Percentiles rank a stretch among this genome's conserved stretches.
Conservation (phyloP, 495 filamentous ascomycete species). For the Hypomontagnella submonticulosa region DNA sequence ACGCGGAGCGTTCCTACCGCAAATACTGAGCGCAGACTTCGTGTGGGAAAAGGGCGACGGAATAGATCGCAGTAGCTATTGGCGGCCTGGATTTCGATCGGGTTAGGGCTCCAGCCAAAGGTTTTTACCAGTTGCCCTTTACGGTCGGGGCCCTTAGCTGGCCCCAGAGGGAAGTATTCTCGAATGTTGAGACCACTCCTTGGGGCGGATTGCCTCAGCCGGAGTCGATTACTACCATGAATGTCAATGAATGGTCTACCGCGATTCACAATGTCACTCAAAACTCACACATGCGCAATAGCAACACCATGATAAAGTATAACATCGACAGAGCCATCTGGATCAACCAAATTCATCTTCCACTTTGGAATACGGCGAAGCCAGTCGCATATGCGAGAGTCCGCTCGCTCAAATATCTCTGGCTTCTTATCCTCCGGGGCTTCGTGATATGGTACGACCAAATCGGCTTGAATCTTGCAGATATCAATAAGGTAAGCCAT, state of each 20-base stretch:
- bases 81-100: slow-evolving; percentile 66
- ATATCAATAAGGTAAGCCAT: slow-evolving; percentile 68
- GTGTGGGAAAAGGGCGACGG: slow-evolving; percentile 69
- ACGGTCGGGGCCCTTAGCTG: slow-evolving; percentile 49
- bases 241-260: slow-evolving; percentile 53
- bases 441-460: slow-evolving; percentile 59
- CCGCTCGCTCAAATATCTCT: slow-evolving; percentile 62
- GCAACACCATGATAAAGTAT: slow-evolving; percentile 76
- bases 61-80: slow-evolving; percentile 72
- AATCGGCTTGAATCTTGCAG: slow-evolving; percentile 68
- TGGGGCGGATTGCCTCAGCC: slow-evolving; percentile 44
- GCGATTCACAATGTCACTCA: slow-evolving; percentile 56
- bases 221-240: slow-evolving; percentile 33
- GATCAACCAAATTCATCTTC: slow-evolving; percentile 71
- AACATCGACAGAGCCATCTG: slow-evolving; percentile 72
- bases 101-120: slow-evolving; percentile 54
- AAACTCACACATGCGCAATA: slow-evolving; percentile 46
- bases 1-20: slow-evolving; percentile 70
- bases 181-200: slow-evolving; percentile 67
- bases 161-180: slow-evolving; percentile 60
- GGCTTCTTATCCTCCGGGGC: slow-evolving; percentile 31
- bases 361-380: slow-evolving; percentile 71
- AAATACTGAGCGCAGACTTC: slow-evolving; percentile 74
- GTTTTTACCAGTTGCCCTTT: slow-evolving; percentile 54
- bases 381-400: slow-evolving; percentile 76